Percentiles rank a stretch among this genome's conserved stretches.
phyloP scores from a whole-genome alignment of 768 basidiomycete species.

The Lentinula detonsa region DNA sequence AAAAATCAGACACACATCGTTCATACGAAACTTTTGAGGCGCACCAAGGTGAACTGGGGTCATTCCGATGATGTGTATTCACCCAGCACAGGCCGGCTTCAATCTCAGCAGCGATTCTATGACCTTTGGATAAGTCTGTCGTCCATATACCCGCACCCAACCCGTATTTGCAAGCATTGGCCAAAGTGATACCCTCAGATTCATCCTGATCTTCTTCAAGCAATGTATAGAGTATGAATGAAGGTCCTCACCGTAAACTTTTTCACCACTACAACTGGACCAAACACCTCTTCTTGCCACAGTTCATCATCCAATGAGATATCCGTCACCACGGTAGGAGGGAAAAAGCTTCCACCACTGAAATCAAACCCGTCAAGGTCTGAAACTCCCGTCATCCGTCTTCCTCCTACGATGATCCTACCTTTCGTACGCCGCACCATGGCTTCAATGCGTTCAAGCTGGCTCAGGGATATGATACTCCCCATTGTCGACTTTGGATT shows the following conservation, averaged over 20 bases:
- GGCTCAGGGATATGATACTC: slow-evolving; percentile 61
- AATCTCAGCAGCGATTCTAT: slow-evolving; percentile 64
- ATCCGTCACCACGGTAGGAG: slow-evolving; percentile 69
- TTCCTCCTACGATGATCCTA: slow-evolving; percentile 56
- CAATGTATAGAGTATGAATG: background rate
- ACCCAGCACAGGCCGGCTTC: slow-evolving; percentile 82
- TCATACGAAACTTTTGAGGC: slow-evolving; percentile 14
- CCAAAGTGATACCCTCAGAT: slow-evolving; percentile 57
- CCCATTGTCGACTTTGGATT: slow-evolving; percentile 76
- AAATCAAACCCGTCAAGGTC: slow-evolving; percentile 68
- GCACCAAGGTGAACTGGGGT: slow-evolving; percentile 85
- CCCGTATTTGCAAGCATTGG: slow-evolving; percentile 76
- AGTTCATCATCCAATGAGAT: slow-evolving; percentile 53
- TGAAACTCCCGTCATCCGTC: slow-evolving; percentile 56
- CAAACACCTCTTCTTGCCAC: slow-evolving; percentile 84
- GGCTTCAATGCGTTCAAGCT: slow-evolving; percentile 58
- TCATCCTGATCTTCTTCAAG: slow-evolving; percentile 33
- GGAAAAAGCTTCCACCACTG: slow-evolving; percentile 66
- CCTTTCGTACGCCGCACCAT: slow-evolving; percentile 46
- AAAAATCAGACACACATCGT: background rate
- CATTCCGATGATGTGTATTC: slow-evolving; percentile 86
- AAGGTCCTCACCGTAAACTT: slow-evolving; percentile 34
- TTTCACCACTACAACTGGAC: slow-evolving; percentile 74
- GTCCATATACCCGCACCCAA: slow-evolving; percentile 84
- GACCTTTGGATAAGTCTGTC: slow-evolving; percentile 63